phyloP scores from a whole-genome alignment of 176 grass and related monocot species.

The Phoenix dactylifera region DNA sequence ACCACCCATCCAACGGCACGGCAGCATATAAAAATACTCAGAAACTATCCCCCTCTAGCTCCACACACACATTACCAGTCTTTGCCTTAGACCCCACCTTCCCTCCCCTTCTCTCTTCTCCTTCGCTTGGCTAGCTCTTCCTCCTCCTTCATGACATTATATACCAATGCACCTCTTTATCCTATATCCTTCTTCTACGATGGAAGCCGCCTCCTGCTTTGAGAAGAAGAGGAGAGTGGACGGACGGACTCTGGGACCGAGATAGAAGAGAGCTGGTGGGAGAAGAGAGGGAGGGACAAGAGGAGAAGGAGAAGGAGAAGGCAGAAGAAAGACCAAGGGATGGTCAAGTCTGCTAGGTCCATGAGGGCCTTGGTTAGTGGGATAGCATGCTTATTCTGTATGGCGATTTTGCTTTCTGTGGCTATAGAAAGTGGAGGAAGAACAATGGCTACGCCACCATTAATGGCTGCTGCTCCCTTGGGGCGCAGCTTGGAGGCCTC shows the following conservation, averaged over 20 bases:
- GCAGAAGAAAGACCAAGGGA: neutral
- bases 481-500: neutral
- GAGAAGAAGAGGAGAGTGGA: conserved; percentile 1
- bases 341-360: neutral
- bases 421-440: neutral
- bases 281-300: neutral
- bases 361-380: neutral
- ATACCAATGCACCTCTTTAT: neutral
- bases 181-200: neutral
- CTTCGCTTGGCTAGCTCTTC: neutral
- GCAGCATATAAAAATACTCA: too few relatives aligned
- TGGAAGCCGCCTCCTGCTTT: neutral
- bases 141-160: neutral
- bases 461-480: neutral
- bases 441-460: neutral
- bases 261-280: neutral
- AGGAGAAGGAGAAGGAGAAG: conserved; percentile 1
- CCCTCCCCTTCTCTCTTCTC: too few relatives aligned
- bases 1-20: neutral
- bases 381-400: conserved; percentile 6
- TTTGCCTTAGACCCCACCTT: too few relatives aligned
- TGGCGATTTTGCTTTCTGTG: conserved; percentile 6
- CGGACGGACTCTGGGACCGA: neutral
- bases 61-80: too few relatives aligned
- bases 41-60: too few relatives aligned